Conservation (phyloP, 2,329 filamentous ascomycete species). For the Colletotrichum eremochloae region DNA sequence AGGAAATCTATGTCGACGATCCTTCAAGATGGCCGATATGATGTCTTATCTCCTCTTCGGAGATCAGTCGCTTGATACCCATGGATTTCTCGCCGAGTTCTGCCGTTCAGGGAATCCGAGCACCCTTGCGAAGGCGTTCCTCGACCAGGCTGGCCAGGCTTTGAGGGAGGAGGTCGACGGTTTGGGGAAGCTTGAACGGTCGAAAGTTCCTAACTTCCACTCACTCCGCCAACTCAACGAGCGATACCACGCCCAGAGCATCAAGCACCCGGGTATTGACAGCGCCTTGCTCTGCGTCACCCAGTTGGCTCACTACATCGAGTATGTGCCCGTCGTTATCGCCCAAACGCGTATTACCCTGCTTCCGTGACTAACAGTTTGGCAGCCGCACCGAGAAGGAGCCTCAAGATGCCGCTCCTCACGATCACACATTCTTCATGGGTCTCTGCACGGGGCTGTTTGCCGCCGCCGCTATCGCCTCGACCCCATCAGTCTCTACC, state of each 20-base stretch:
- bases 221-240: slow-evolving; percentile 75
- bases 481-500: slow-evolving; percentile 71
- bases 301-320: slow-evolving; percentile 77
- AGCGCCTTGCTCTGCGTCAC: slow-evolving; percentile 74
- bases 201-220: slow-evolving; percentile 71
- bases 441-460: slow-evolving; percentile 79
- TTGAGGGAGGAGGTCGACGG: slow-evolving; percentile 71
- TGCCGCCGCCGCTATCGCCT: slow-evolving; percentile 76
- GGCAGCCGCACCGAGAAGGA: slow-evolving; percentile 66
- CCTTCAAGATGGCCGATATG: slow-evolving; percentile 59
- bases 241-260: slow-evolving; percentile 68
- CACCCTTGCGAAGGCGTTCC: slow-evolving; percentile 71
- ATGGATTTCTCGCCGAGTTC: slow-evolving; percentile 71
- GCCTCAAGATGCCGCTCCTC: slow-evolving; percentile 64
- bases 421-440: slow-evolving; percentile 67
- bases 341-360: background rate
- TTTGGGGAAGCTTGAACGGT: slow-evolving; percentile 68
- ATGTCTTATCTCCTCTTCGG: slow-evolving; percentile 75
- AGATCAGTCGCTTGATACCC: slow-evolving; percentile 78
- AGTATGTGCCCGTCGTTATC: slow-evolving; percentile 59
- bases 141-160: slow-evolving; percentile 69
- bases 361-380: slow-evolving; percentile 47
- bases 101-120: slow-evolving; percentile 60
- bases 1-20: slow-evolving; percentile 47
- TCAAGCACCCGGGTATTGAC: slow-evolving; percentile 73